Evolutionary conservation across 805 yeast genomes (phyloP).

Genomic region (Wickerhamomyces ciferrii): DNA sequence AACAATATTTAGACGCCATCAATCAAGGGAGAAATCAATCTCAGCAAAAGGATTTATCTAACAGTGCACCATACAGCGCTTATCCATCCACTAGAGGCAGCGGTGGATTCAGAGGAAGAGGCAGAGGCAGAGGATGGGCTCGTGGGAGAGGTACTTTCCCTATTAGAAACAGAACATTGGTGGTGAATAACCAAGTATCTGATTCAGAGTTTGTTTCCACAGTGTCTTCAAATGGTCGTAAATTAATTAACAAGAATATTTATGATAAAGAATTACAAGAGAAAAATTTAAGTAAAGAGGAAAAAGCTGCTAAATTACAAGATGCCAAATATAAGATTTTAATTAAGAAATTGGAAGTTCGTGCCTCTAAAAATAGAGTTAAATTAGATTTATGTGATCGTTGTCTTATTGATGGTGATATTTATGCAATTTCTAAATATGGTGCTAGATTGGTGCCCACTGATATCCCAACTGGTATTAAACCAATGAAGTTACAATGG

Average conservation of each 20-base stretch:
- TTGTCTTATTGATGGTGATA: conserved; percentile 32
- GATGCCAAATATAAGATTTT: conserved; percentile 12
- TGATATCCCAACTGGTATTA: conserved; percentile 15
- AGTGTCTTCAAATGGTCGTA: conserved; percentile 30
- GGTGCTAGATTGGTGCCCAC: conserved; percentile 39
- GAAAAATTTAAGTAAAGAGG: conserved; percentile 16
- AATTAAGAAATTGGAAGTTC: conserved; percentile 15
- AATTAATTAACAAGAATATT: conserved; percentile 31
- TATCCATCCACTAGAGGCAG: background rate
- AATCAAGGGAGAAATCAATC: background rate
- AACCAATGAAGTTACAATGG: conserved; percentile 24
- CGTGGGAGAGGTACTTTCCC: conserved; percentile 12
- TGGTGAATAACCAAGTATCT: conserved; percentile 19
- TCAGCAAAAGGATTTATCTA: background rate
- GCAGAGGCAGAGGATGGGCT: conserved; percentile 12
- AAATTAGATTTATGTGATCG: conserved; percentile 42
- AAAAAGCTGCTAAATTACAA: conserved; percentile 15
- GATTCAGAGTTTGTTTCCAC: conserved; percentile 24
- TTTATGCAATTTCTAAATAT: conserved; percentile 35
- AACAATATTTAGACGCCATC: background rate
- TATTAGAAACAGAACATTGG: conserved; percentile 26
- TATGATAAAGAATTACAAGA: conserved; percentile 27
- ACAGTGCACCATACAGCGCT: background rate
- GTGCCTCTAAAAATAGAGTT: conserved; percentile 25
- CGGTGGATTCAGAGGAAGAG: conserved; percentile 1